phyloP scores from a whole-genome alignment of 2,329 filamentous ascomycete species.

The Tricladium varicosporioides region DNA sequence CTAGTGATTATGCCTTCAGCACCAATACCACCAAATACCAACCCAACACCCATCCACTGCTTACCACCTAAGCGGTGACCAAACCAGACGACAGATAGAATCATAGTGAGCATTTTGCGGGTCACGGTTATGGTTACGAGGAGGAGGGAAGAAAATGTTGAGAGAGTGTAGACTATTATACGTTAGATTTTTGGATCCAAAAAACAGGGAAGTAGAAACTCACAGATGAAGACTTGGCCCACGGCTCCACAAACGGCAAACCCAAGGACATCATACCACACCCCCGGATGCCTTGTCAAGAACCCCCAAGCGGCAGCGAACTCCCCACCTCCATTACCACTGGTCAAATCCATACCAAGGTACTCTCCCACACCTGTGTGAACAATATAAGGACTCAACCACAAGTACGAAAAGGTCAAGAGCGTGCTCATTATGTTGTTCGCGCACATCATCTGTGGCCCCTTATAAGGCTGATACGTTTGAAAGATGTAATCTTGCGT shows the following conservation, averaged over 20 bases:
- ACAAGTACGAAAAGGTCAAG: constrained; percentile 73
- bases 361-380: constrained; percentile 62
- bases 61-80: constrained; percentile 82
- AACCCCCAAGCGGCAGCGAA: constrained; percentile 77
- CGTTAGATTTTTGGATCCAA: too few species aligned
- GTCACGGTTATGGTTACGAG: constrained; percentile 97
- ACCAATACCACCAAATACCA: constrained; percentile 95
- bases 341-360: constrained; percentile 62
- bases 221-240: constrained; percentile 93
- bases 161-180: constrained; percentile 77
- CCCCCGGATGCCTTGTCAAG: constrained; percentile 73
- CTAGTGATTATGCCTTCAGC: constrained; percentile 82
- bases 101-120: constrained; percentile 99
- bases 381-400: constrained; percentile 77
- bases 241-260: constrained; percentile 90
- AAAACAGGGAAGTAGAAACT: too few species aligned
- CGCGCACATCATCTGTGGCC: constrained; percentile 99
- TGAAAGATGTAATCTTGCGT: constrained; percentile 94
- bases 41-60: constrained; percentile 88
- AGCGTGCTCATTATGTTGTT: constrained; percentile 85
- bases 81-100: constrained; percentile 91
- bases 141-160: constrained; percentile 86
- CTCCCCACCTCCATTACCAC: constrained; percentile 67
- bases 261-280: constrained; percentile 83
- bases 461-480: constrained; percentile 75